Evolutionary conservation across 257 asterid genomes (phyloP).

Genomic region (Cinchona pubescens): DNA sequence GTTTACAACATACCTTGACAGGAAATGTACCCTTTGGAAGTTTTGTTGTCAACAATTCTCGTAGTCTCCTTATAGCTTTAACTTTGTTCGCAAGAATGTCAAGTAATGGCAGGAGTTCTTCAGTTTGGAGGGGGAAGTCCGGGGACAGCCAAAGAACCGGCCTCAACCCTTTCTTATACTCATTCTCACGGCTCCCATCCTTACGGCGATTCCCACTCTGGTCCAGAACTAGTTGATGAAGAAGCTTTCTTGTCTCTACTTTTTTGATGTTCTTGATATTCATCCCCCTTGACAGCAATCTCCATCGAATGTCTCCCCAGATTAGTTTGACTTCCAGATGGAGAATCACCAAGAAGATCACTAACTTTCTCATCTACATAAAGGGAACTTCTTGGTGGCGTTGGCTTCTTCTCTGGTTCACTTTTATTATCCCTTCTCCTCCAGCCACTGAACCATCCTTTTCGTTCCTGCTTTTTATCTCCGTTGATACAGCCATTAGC

Average conservation of each 20-base stretch:
- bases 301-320: constrained; percentile 74
- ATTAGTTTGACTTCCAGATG: constrained; percentile 45
- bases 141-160: constrained; percentile 97
- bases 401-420: constrained; percentile 48
- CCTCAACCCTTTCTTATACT: constrained; percentile 95
- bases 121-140: constrained; percentile 77
- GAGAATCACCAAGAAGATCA: constrained; percentile 63
- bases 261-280: constrained; percentile 55
- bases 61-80: constrained; percentile 78
- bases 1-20: constrained; percentile 58
- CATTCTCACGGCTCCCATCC: constrained; percentile 66
- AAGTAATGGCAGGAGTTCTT: constrained; percentile 86
- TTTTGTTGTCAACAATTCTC: constrained; percentile 86
- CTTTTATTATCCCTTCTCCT: constrained; percentile 64
- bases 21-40: constrained; percentile 92
- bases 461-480: constrained; percentile 64
- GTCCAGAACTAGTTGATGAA: constrained; percentile 51
- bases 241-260: constrained; percentile 59
- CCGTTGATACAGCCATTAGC: constrained; percentile 37
- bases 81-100: constrained; percentile 96
- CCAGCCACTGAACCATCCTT: constrained; percentile 89
- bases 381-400: constrained; percentile 70
- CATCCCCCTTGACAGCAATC: constrained; percentile 68
- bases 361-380: constrained; percentile 61
- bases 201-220: constrained; percentile 52